Conservation (phyloP, 345 rosid genomes). For the Clarkia xantiana region DNA sequence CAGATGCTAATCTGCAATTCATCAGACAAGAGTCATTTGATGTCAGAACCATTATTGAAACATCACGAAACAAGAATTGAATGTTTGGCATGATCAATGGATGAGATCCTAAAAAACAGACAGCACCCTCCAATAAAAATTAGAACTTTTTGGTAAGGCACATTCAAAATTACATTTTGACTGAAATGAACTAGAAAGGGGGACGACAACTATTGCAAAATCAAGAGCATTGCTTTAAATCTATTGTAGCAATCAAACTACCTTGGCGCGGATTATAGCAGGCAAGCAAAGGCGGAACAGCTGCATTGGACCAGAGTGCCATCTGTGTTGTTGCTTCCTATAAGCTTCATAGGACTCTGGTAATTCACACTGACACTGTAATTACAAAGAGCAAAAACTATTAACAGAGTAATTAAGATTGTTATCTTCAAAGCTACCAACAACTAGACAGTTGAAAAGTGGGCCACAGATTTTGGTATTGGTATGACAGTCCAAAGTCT, state of each 20-base stretch:
- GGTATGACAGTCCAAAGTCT: too few species aligned
- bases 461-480: too few species aligned
- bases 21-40: constrained; percentile 3
- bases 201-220: too few species aligned
- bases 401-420: too few species aligned
- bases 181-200: too few species aligned
- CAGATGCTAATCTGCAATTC: constrained; percentile 56
- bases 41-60: background rate
- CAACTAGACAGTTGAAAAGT: too few species aligned
- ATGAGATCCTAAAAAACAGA: background rate
- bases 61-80: background rate
- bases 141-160: background rate
- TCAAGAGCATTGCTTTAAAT: background rate
- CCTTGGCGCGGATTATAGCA: constrained; percentile 60
- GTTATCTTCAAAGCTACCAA: too few species aligned
- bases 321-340: constrained; percentile 84
- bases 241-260: constrained; percentile 8
- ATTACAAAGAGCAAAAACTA: background rate
- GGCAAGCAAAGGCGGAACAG: constrained; percentile 85
- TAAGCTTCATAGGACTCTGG: constrained; percentile 96
- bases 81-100: background rate
- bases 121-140: background rate
- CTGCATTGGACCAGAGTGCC: constrained; percentile 99
- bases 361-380: constrained; percentile 80
- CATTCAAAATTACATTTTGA: too few species aligned